A percentile compares a stretch with the other conserved stretches of the same genome.
These are phyloP conservation scores for Penicillium capsulatum DNA, from an alignment of 2,329 filamentous ascomycete genomes.

Conservation along the genomic window DNA sequence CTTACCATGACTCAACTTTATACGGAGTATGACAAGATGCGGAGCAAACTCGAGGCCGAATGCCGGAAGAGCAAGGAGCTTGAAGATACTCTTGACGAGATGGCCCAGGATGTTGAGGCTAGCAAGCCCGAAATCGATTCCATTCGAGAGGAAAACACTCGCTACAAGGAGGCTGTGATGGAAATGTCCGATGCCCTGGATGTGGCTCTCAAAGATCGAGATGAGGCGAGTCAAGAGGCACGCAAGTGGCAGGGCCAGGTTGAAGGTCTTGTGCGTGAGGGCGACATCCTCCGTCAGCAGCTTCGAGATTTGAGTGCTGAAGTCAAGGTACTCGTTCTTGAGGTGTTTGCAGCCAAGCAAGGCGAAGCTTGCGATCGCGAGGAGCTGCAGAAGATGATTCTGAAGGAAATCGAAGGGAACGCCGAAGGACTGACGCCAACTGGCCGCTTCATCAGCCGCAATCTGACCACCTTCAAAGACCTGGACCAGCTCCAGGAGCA, in stretches of 20 bases:
- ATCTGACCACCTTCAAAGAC: conserved; percentile 84
- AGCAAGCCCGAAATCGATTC: conserved; percentile 87
- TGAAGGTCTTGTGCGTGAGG: conserved; percentile 59
- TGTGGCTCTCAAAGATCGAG: conserved; percentile 73
- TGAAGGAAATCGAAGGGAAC: conserved; percentile 68
- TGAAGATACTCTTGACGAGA: conserved; percentile 72
- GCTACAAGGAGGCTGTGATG: conserved; percentile 72
- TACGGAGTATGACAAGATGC: conserved; percentile 56
- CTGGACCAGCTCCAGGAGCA: conserved; percentile 80
- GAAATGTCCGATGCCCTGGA: conserved; percentile 83
- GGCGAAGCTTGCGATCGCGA: conserved; percentile 72
- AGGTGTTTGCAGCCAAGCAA: conserved; percentile 70
- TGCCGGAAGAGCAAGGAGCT: conserved; percentile 71
- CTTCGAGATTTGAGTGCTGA: conserved; percentile 85
- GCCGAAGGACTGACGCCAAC: conserved; percentile 76
- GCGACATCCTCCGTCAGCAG: conserved; percentile 76
- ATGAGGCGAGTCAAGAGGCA: conserved; percentile 70
- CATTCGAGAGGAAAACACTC: conserved; percentile 72
- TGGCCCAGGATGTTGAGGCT: conserved; percentile 77
- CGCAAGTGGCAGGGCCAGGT: conserved; percentile 75
- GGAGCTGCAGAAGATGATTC: conserved; percentile 72
- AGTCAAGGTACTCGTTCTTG: conserved; percentile 84
- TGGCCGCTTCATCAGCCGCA: conserved; percentile 81
- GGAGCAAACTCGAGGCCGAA: conserved; percentile 69
- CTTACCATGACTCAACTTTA: conserved; percentile 61